Conservation (phyloP, 371 early-diverging fungal species). For the Phascolomyces articulosus region DNA sequence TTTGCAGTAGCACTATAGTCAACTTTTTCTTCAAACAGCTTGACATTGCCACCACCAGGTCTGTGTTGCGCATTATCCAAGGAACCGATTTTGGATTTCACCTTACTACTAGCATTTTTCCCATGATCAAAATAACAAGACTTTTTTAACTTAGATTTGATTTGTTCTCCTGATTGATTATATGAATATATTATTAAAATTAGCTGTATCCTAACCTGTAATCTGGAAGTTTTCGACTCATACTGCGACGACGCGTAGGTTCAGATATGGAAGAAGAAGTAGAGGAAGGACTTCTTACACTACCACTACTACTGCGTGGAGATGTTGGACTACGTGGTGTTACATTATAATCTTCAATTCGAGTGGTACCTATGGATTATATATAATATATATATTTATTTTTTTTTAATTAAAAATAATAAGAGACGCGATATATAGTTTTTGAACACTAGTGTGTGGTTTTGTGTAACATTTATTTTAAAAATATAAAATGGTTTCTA, state of each 20-base stretch:
- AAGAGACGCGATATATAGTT: no score
- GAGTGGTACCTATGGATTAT: background rate
- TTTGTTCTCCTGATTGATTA: no score
- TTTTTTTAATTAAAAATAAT: background rate
- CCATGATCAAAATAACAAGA: background rate
- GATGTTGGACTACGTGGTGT: background rate
- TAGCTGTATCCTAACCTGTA: conserved; percentile 6
- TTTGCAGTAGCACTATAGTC: background rate
- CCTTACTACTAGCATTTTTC: background rate
- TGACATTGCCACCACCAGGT: conserved; percentile 17
- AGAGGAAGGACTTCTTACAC: background rate
- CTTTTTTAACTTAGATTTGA: background rate
- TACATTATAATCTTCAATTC: background rate
- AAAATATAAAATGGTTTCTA: background rate
- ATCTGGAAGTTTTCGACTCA: background rate
- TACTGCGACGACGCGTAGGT: background rate
- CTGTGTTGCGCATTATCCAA: conserved; percentile 21
- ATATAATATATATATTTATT: no score
- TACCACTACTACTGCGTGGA: conserved; percentile 4
- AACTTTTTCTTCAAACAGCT: conserved; percentile 16
- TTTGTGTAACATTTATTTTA: background rate
- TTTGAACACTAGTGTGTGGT: background rate
- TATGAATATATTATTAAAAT: no score
- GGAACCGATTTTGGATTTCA: conserved; percentile 19
- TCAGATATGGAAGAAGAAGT: background rate